phyloP scores from a whole-genome alignment of 805 yeast genomes.

The Candida peoriensis region DNA sequence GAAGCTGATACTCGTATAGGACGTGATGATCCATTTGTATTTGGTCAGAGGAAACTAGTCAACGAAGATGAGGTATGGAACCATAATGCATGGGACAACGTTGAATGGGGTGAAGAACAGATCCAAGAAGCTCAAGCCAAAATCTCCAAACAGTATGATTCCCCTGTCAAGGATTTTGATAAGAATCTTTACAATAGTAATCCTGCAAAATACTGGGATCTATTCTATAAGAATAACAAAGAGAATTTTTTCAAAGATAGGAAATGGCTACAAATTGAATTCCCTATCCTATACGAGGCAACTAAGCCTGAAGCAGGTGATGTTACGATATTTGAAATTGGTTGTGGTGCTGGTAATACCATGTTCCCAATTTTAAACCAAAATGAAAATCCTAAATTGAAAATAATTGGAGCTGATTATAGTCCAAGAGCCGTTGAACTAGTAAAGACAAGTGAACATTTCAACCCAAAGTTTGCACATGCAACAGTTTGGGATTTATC shows the following conservation, averaged over 20 bases:
- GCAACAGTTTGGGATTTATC: slow-evolving; percentile 97
- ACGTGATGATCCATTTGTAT: slow-evolving; percentile 84
- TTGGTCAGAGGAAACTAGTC: slow-evolving; percentile 78
- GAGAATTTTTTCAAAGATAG: slow-evolving; percentile 96
- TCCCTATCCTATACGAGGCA: slow-evolving; percentile 77
- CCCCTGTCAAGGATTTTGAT: slow-evolving; percentile 87
- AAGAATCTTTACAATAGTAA: slow-evolving; percentile 70
- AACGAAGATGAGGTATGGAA: slow-evolving; percentile 80
- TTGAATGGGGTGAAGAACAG: slow-evolving; percentile 95
- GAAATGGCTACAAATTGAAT: slow-evolving; percentile 93
- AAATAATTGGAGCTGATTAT: slow-evolving; percentile 83
- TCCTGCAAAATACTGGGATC: slow-evolving; percentile 95
- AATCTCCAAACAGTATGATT: slow-evolving; percentile 67
- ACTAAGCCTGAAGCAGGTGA: slow-evolving; percentile 71
- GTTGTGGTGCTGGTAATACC: slow-evolving; percentile 98
- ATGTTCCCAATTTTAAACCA: slow-evolving; percentile 83
- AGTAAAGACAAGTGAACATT: slow-evolving; percentile 61
- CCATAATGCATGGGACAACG: slow-evolving; percentile 94
- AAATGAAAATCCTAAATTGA: slow-evolving; percentile 73
- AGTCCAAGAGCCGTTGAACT: slow-evolving; percentile 85
- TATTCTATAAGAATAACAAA: slow-evolving; percentile 82
- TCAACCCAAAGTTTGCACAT: slow-evolving; percentile 56
- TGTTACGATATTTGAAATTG: slow-evolving; percentile 78
- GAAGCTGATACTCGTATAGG: slow-evolving; percentile 52
- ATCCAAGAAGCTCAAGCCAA: slow-evolving; percentile 65